Evolutionary conservation across 192 early-diverging fungal species (phyloP).

Genomic region (Backusella parvicylindrica): DNA sequence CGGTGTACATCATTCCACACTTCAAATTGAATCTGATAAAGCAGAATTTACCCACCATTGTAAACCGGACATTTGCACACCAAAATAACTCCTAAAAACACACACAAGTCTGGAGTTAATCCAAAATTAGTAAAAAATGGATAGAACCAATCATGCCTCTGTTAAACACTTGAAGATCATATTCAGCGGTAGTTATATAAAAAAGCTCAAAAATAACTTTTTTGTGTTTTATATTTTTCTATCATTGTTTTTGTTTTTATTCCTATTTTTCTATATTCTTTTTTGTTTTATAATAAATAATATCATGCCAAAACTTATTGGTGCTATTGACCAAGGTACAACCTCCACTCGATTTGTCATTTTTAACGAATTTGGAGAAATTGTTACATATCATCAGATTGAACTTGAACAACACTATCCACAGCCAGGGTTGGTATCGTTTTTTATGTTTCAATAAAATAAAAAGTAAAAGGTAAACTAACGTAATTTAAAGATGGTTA

Average conservation of each 20-base stretch:
- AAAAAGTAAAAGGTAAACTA: not conserved
- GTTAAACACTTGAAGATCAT: not conserved
- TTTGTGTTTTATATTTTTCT: not conserved
- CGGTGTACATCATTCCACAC: slow-evolving; percentile 52
- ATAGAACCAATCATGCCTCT: not conserved
- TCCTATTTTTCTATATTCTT: not conserved
- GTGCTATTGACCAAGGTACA: slow-evolving; percentile 94
- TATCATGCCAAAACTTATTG: slow-evolving; percentile 56
- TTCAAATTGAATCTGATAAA: slow-evolving; percentile 47
- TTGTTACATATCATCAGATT: slow-evolving; percentile 71
- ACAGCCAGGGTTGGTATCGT: slow-evolving; percentile 55
- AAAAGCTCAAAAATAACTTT: not conserved
- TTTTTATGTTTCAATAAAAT: not conserved
- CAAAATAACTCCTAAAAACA: not conserved
- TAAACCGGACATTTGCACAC: slow-evolving; percentile 43
- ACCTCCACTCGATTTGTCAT: slow-evolving; percentile 89
- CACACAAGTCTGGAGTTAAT: not conserved
- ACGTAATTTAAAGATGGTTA: slow-evolving; percentile 58
- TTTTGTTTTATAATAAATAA: not conserved
- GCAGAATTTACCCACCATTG: slow-evolving; percentile 45
- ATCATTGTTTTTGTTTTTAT: not conserved
- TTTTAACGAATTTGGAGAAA: slow-evolving; percentile 69
- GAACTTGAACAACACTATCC: slow-evolving; percentile 83
- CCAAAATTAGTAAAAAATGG: not conserved
- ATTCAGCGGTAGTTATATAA: not conserved